Base-by-base conservation (phyloP, 108 stramenopile genomes). In the Cafeteria roenbergensis region DNA sequence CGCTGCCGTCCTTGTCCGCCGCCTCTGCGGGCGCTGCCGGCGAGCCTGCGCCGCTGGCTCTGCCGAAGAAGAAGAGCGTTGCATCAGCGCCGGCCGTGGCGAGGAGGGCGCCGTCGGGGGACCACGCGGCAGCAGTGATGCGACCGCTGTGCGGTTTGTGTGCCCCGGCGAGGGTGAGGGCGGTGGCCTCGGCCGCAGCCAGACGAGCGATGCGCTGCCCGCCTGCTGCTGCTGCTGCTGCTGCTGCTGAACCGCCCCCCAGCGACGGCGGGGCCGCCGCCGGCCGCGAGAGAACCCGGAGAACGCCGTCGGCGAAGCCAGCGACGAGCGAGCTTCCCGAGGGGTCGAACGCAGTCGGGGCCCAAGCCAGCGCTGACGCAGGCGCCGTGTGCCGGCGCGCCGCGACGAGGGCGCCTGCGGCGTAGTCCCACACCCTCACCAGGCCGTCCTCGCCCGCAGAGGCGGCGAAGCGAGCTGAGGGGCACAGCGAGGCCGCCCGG, bases 271-370 rank as follows among this genome's bases (percentile, higher is more conserved):
- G 68, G 36, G 53, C 42, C 29, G 29, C 34, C 55, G 55, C 28
- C 30, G 38, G 50, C 48, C 61, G 32, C 53, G 34, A n/a, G 51
- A 83, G 70, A 27, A 80, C 54, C 21, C 82, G 59, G 28, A 81
- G 65, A 26, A 79, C 73, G 2, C 84, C 84, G 42, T 83, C 78
- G n/a, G 38, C 69, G 59, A 82, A 83, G n/a, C 82, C 82, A 4
- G 72, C 79, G 14, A 60, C 63, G 1, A 78, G 35, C n/a, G 70
- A 64, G 34, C 42, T 27, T 22, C 71, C 66, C 0, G 28, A 3
- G 34, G 38, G 32, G 72, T 72, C 71, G 21, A 76, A 35, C 21
- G 38, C 20, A 20, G 30, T 32, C 25, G 74, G 76, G n/a, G 66
- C 72, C 75, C 75, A 81, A 27, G 57, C 54, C 22, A 80, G 29